Base-by-base conservation (phyloP, 805 yeast genomes). In the Nakazawaea laoshanensis region DNA sequence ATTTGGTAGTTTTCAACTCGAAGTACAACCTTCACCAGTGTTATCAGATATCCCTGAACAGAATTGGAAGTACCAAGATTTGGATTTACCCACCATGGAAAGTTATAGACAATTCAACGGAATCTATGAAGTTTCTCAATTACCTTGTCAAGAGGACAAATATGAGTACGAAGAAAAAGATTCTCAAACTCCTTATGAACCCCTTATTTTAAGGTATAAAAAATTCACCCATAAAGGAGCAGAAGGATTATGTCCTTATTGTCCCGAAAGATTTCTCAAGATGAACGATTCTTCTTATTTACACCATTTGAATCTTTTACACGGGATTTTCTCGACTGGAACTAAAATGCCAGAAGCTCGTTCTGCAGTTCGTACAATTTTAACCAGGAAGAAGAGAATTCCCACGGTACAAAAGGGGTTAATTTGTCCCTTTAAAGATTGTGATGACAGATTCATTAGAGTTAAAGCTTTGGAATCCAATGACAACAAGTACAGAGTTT, bases 241-340 rank as follows among this genome's bases (percentile, higher is more conserved):
- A 3, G 35, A 35, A 13, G 38, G 35, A 1, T 24, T 36, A 6
- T 36, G 39, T 28, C 39, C 39, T 15, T 36, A 26, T 24, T 36
- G 39, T 22, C n/a, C 15, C 4, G 12, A 21, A 20, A 15, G 18
- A 20, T 53, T 52, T 27, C 43, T 42, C 33, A 47, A 43, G 34
- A 40, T 53, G 30, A 53, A 48, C 36, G 47, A 47, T 29, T 51
- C 57, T 14, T 46, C 48, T 26, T 53, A 52, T 30, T 36, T 53
- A 15, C 59, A 53, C 26, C 59, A 53, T 31, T 36, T 53, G 45
- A 47, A 47, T 17, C 53, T 51, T 26, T 44, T 39, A 25, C 59
- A 53, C 36, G 59, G 59, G 6, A 43, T 53, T 3, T 49, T 46
- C 25, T 49, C 57, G 3, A 44, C 48, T 29, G 59, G 57, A 3